Percentiles rank a stretch among this genome's conserved stretches.
Evolutionary conservation across 352 stramenopile species (phyloP).

Genomic region (Phytophthora citricola): DNA sequence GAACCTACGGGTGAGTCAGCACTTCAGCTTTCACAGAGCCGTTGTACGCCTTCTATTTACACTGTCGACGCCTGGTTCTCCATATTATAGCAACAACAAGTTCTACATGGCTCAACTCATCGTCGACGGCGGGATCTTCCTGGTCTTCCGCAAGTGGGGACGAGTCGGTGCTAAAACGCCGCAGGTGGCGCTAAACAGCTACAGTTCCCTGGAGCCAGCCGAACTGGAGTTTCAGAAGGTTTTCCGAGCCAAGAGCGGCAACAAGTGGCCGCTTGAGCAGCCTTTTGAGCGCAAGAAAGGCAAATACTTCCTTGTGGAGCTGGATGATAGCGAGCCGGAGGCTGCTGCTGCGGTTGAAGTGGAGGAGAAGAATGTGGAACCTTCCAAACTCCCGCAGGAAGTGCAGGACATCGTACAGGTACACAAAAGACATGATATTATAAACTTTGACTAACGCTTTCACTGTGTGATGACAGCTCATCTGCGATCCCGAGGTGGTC

Average conservation of each 20-base stretch:
- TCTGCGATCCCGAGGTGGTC: constrained; percentile 60
- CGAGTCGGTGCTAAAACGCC: constrained; percentile 65
- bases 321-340: constrained; percentile 47
- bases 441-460: too few species aligned
- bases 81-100: constrained; percentile 67
- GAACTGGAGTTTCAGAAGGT: constrained; percentile 54
- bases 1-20: constrained; percentile 47
- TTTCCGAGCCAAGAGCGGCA: constrained; percentile 65
- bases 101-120: constrained; percentile 81
- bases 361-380: constrained; percentile 34
- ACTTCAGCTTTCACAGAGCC: too few species aligned
- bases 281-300: constrained; percentile 55
- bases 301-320: constrained; percentile 75
- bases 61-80: too few species aligned
- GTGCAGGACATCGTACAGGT: constrained; percentile 55
- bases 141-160: constrained; percentile 75
- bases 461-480: constrained; percentile 34
- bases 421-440: neutral
- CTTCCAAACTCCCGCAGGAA: constrained; percentile 36
- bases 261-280: constrained; percentile 58
- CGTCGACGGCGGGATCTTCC: constrained; percentile 41
- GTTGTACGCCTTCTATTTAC: too few species aligned
- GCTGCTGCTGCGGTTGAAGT: constrained; percentile 32
- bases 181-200: constrained; percentile 21
- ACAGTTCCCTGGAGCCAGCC: constrained; percentile 29